Evolutionary conservation across 1,139 yeast species (phyloP), one percentile per base, ranked within the genome.

Genomic region (Saccharomyces hybrid): DNA sequence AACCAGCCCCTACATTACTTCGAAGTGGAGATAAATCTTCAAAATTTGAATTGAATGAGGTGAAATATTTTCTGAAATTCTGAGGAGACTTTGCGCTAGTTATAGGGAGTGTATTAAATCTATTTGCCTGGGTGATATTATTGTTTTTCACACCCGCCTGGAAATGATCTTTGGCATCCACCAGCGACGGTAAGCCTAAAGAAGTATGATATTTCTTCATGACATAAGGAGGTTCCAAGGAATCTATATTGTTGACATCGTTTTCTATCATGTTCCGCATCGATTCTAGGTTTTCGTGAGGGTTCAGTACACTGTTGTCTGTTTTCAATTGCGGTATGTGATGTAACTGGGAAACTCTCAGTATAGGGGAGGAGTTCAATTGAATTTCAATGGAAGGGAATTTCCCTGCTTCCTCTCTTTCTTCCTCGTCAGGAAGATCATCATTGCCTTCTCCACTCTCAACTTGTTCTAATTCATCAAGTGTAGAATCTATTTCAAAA

Each of bases 11-110:
- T n/a, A 26, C 34, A 23, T 25, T 50, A 7, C 49, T 32, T 28
- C 47, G 54, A 47, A 48, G 49, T 4, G 70, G 71, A 5, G 71
- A 67, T 27, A 59, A 52, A 44, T 63, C 65, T 14, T 65, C 70
- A 50, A 68, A 67, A 52, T 65, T 67, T 5, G 72, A 66, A 52
- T 68, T 68, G 55, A 68, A 68, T 6, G 72, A 68, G 48, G 69
- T 64, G 13, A 68, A 61, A 50, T 67, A 68, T 50, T 62, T 64
- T 49, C 65, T 63, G 38, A 60, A 56, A 51, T 60, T 60, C 28
- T 56, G 61, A 8, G 65, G 64, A 1, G 67, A 62, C 20, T 54
- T 54, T 34, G 59, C 44, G 9, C 56, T 31, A 25, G 53, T 44
- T 14, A 50, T 50, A 6, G 52, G 52, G 26, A 38, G 44, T 20